Conservation (phyloP, 345 rosid species). For the Fremontodendron californicum region DNA sequence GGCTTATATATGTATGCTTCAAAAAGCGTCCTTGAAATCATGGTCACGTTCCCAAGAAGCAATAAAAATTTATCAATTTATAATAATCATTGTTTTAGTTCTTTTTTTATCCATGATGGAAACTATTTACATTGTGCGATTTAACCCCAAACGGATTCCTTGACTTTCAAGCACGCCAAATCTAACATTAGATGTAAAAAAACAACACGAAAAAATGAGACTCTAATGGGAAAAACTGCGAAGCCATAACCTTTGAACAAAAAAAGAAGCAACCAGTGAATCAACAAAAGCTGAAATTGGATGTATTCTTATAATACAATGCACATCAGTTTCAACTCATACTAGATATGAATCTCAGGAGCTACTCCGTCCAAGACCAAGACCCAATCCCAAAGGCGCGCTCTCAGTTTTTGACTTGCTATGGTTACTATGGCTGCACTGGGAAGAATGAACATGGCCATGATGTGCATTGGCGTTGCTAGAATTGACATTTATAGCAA, state of each 20-base stretch:
- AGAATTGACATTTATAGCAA: conserved; percentile 49
- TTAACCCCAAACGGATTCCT: background rate
- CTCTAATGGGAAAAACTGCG: background rate
- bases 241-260: background rate
- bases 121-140: background rate
- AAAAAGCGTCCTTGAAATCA: too few species aligned
- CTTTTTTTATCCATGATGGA: background rate
- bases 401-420: conserved; percentile 42
- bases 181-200: background rate
- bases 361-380: conserved; percentile 60
- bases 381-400: conserved; percentile 65
- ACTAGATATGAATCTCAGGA: conserved; percentile 13
- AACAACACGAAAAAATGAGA: background rate
- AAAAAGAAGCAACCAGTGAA: conserved; percentile 12
- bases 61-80: background rate
- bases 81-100: background rate
- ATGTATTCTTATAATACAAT: conserved; percentile 36
- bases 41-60: too few species aligned
- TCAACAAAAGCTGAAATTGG: conserved; percentile 15
- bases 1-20: too few species aligned
- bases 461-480: conserved; percentile 26
- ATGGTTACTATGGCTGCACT: conserved; percentile 40
- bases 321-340: conserved; percentile 21
- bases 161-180: background rate
- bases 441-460: conserved; percentile 59